Base-by-base conservation (phyloP, 202 grass and related monocot genomes). In the Carex sylvatica region DNA sequence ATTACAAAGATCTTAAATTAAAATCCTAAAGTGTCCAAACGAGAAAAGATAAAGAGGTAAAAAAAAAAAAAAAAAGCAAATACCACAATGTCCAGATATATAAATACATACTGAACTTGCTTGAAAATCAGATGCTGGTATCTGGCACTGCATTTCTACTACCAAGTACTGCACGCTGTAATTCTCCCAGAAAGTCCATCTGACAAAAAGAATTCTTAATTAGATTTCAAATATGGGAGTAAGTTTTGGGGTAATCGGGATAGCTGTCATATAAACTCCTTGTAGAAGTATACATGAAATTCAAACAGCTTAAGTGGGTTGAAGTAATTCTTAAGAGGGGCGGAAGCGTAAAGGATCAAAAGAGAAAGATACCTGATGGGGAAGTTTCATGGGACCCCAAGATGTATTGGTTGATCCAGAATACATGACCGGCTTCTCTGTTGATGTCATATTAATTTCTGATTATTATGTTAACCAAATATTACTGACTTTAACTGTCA, bases 141-240 rank as follows among this genome's bases (percentile, higher is more conserved):
- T 38, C 70, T 59, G 85, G 78, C 78, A 81, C 61, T 15, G 75
- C 14, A 65, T 56, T 77, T 49, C 66, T 56, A 38, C 70, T 61
- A 56, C 68, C 79, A 65, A 65, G 36, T 35, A 86, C 38, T 53
- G 65, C 74, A 15, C 74, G 44, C 28, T 62, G 62, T 56, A 89
- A 56, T 74, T 89, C 88, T 74, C 63, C 84, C 4, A 86, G 38
- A 80, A 89, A 89, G 30, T 89, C 88, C 88, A 80, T 84, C 88
- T 89, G 46, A 36, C 20, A 67, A 46, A 40, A 71, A 61, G 31
- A 44, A 44, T 44, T 14, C 35, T 65, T 23, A 13, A 46, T 1
- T 77, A 65, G n/a, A 66, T 69, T 82, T 54, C 18, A 52, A 82
- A 81, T 65, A 67, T 28, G 14, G 61, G 53, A 65, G 44, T 63